Base-by-base conservation (phyloP, 2,329 filamentous ascomycete genomes). In the Metarhizium humberi region DNA sequence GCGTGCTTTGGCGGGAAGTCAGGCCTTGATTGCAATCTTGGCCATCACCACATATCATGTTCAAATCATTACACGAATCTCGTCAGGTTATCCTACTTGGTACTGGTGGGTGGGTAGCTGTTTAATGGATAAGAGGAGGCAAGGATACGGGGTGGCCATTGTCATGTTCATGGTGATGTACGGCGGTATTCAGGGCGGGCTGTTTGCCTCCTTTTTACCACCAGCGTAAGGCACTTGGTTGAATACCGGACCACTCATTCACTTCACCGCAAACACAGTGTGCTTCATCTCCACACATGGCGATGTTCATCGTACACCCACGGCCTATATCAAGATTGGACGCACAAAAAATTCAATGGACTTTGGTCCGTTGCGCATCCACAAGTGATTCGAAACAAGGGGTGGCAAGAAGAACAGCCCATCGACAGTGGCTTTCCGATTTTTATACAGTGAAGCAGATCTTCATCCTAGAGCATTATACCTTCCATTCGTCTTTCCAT, bases 141-240 rank as follows among this genome's bases (percentile, higher is more conserved):
- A 62, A 55, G 51, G 63, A 57, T 54, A 74, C 61, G 70, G 69
- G 0, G 63, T 66, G 18, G 65, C 63, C 51, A 67, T 84, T 16
- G 76, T 89, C 48, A 73, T 81, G 52, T 88, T 84, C 62, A 88
- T 92, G 77, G 75, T 91, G 54, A 79, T 92, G 71, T 99, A 99
- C 73, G 88, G 83, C 3, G 69, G 88, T 38, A 80, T 96, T 47
- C 94, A 99, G 68, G 90, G 81, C 0, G 86, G 82, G 7, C 73
- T 99, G 46, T 99, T 90, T 75, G 86, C 91, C 4, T 91, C 85
- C 3, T 99, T 99, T 68, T 77, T 99, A 51, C 94, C 94, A 5
- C 94, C 94, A 46, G 94, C 94, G 25, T 95, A 61, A 54, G 32
- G n/a, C 20, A 6, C 36, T 20, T 38, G 6, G 6, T 45, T 11